These are phyloP conservation scores for Dissophora ornata DNA, from an alignment of 192 early-diverging fungal species.

Conservation along the genomic window DNA sequence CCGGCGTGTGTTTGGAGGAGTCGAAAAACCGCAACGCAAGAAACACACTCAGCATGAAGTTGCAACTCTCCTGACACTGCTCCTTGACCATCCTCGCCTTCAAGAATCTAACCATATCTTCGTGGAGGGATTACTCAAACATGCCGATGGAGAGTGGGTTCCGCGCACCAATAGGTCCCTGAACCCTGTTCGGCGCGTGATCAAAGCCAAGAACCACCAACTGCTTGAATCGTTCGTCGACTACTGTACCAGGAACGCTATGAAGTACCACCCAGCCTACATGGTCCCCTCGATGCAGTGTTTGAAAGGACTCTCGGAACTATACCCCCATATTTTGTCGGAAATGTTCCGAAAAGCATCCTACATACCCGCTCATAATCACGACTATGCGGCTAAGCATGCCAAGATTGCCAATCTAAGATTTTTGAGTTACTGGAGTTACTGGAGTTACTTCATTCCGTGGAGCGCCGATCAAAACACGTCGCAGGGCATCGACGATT, in stretches of 20 bases:
- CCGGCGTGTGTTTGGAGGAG: too few relatives aligned
- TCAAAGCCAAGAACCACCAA: conserved; percentile 20
- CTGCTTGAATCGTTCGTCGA: conserved; percentile 35
- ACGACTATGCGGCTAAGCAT: conserved; percentile 33
- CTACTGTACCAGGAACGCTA: conserved; percentile 44
- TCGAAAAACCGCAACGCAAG: too few relatives aligned
- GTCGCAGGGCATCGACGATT: too few relatives aligned
- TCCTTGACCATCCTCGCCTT: conserved; percentile 21
- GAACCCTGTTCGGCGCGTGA: conserved; percentile 43
- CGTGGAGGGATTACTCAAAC: conserved; percentile 31
- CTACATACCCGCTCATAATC: conserved; percentile 41
- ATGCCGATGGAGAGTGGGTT: conserved; percentile 34
- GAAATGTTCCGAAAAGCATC: conserved; percentile 48
- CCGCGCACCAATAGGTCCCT: conserved; percentile 28
- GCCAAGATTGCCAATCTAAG: conserved; percentile 37
- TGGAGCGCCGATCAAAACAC: too few relatives aligned
- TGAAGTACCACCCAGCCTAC: conserved; percentile 46
- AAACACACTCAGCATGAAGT: neutral
- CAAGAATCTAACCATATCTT: conserved; percentile 22
- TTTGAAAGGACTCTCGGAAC: conserved; percentile 35
- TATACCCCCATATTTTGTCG: conserved; percentile 24
- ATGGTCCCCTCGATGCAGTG: conserved; percentile 39
- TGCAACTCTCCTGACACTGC: conserved; percentile 32
- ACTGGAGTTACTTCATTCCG: too few relatives aligned
- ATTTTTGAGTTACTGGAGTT: too few relatives aligned